Base-by-base conservation (phyloP, 2,329 filamentous ascomycete species). In the Diaporthe sp. region DNA sequence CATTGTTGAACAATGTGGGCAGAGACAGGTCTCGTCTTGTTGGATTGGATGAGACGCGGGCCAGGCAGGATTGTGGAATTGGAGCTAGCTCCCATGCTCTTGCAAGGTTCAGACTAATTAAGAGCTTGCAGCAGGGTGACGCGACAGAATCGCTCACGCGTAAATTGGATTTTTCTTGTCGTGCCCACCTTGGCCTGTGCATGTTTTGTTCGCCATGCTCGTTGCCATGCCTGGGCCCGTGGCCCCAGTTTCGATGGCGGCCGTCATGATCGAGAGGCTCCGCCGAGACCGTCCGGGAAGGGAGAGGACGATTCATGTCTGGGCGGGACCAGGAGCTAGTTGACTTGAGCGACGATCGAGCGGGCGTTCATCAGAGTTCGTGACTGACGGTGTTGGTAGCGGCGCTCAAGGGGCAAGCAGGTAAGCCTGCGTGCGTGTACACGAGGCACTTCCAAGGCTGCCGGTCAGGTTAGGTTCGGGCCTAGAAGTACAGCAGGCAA, bases 111-210 rank as follows among this genome's bases (percentile, higher is more conserved):
- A 55, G 46, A 55, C 65, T 55, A 69, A 55, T 42, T 55, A 55
- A 69, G 65, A 69, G 65, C 65, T 31, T 69, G 65, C 65, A 69
- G 65, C 65, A 68, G 65, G 65, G 65, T 68, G 65, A 69, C 65
- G 65, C 65, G 65, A 69, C 65, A 55, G 22, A 55, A 42, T 55
- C 49, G 37, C 65, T 55, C 65, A 69, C 65, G 65, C 65, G 65
- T 69, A 69, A 69, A 69, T 69, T 69, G 65, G 49, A 55, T 69
- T 69, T 69, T 69, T 69, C 65, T 69, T 69, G 46, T 53, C 22
- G 46, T 39, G 46, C 65, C 46, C 62, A 39, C 46, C 65, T 68
- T 39, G 46, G 65, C 65, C 65, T 37, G 61, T 46, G 61, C 61
- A 49, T 46, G 61, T 22, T 46, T 49, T 65, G 61, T 22, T n/a